Conservation (phyloP, 2,329 filamentous ascomycete species). For the Didymellaceae sp. region DNA sequence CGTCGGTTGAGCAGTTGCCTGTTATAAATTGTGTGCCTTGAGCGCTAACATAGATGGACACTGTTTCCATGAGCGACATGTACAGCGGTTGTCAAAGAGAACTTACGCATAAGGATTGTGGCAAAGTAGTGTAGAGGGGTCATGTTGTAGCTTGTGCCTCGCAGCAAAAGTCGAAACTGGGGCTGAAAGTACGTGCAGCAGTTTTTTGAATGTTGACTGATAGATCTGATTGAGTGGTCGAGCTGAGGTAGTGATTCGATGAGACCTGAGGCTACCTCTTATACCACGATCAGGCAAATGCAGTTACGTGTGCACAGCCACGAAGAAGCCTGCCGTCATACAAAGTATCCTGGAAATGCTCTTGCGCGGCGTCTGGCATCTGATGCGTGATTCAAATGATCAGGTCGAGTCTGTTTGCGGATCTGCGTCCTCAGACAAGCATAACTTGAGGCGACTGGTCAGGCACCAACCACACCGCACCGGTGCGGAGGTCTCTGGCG, state of each 20-base stretch:
- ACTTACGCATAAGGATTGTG: neutral
- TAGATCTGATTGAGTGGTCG: neutral
- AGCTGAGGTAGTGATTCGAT: neutral
- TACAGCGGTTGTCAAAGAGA: too few relatives aligned
- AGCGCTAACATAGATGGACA: neutral
- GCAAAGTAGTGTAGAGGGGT: neutral
- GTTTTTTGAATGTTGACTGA: neutral
- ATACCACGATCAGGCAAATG: neutral
- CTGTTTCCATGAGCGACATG: neutral
- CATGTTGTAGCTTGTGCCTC: neutral
- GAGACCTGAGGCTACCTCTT: neutral
- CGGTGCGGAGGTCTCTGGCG: too few relatives aligned
- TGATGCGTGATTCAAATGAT: neutral
- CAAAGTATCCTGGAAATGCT: neutral
- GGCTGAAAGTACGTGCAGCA: neutral
- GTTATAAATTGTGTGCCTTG: constrained; percentile 7
- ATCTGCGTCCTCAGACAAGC: too few relatives aligned
- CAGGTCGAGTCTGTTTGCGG: too few relatives aligned
- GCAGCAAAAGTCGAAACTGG: too few relatives aligned
- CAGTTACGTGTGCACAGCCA: neutral
- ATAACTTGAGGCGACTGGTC: too few relatives aligned
- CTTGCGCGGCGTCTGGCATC: neutral
- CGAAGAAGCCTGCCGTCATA: neutral
- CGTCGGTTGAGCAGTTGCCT: neutral
- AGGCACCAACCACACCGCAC: too few relatives aligned